Percentiles rank a stretch among this genome's conserved stretches.
These are phyloP conservation scores for Candida nitratophila DNA, from an alignment of 805 yeast species.

Conservation along the genomic window DNA sequence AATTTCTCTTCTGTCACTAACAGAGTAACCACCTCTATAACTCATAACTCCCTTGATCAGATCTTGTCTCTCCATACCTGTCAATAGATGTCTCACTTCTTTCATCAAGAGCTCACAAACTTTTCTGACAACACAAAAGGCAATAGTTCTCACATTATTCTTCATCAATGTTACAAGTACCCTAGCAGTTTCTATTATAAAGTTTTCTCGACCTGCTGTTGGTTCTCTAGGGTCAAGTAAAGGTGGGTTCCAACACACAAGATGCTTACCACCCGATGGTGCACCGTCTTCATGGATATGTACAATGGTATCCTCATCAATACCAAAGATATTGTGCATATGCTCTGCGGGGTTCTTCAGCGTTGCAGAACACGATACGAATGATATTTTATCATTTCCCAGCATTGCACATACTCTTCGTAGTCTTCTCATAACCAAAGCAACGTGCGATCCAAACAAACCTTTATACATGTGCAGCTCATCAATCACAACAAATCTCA, in stretches of 20 bases:
- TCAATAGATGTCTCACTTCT: constrained; percentile 56
- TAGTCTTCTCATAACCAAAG: constrained; percentile 74
- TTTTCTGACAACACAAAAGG: constrained; percentile 80
- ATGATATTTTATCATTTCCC: constrained; percentile 50
- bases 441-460: constrained; percentile 88
- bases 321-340: constrained; percentile 69
- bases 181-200: constrained; percentile 70
- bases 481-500: constrained; percentile 74
- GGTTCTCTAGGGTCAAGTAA: constrained; percentile 51
- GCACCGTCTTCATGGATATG: constrained; percentile 81
- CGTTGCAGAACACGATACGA: constrained; percentile 93
- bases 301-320: constrained; percentile 38
- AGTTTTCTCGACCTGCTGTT: constrained; percentile 55
- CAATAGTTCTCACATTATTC: constrained; percentile 69
- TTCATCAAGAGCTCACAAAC: constrained; percentile 86
- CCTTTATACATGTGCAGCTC: constrained; percentile 87
- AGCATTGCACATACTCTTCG: constrained; percentile 52
- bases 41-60: constrained; percentile 70
- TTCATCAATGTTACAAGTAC: constrained; percentile 59
- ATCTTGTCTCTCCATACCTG: constrained; percentile 36
- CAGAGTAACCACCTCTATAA: constrained; percentile 92
- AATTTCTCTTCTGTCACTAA: constrained; percentile 76
- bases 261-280: constrained; percentile 69
- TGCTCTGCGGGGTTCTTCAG: constrained; percentile 66
- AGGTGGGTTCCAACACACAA: constrained; percentile 85